Percentiles rank a stretch among this genome's conserved stretches.
Conservation (phyloP, 345 rosid genomes). For the Acer saccharum region DNA sequence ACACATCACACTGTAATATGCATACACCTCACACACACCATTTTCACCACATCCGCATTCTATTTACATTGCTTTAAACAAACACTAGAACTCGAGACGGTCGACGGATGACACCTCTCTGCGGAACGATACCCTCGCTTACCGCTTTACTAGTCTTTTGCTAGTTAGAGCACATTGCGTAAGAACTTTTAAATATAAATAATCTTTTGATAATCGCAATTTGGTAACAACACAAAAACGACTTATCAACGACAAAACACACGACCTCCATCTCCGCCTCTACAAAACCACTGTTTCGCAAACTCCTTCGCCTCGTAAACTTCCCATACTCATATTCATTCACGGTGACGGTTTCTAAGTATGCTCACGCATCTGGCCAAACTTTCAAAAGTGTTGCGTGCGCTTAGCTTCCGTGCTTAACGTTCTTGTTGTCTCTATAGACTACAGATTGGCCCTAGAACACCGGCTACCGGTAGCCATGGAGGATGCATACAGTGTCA, state of each 20-base stretch:
- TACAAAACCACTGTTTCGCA: slow-evolving; percentile 51
- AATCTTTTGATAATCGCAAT: no score
- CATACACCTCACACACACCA: no score
- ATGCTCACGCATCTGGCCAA: slow-evolving; percentile 78
- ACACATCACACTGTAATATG: no score
- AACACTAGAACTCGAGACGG: no score
- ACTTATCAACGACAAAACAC: slow-evolving; percentile 41
- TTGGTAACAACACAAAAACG: no score
- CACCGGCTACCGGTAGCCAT: slow-evolving; percentile 77
- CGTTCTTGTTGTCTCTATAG: slow-evolving; percentile 64
- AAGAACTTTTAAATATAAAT: no score
- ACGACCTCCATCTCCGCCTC: slow-evolving; percentile 66
- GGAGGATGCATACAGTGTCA: slow-evolving; percentile 50
- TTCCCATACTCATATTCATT: slow-evolving; percentile 50
- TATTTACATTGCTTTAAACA: no score
- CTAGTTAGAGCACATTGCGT: no score
- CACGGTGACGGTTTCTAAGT: slow-evolving; percentile 93
- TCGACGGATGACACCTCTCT: no score
- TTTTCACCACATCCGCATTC: no score
- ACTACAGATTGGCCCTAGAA: slow-evolving; percentile 84
- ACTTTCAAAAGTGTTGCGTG: slow-evolving; percentile 65
- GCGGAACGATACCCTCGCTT: no score
- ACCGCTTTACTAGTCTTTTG: no score
- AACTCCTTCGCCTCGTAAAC: neutral
- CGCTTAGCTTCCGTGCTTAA: slow-evolving; percentile 58